Evolutionary conservation across 179 eudicot genomes (phyloP), one percentile per base, ranked within the genome.

Genomic region (Beta lomatogona): DNA sequence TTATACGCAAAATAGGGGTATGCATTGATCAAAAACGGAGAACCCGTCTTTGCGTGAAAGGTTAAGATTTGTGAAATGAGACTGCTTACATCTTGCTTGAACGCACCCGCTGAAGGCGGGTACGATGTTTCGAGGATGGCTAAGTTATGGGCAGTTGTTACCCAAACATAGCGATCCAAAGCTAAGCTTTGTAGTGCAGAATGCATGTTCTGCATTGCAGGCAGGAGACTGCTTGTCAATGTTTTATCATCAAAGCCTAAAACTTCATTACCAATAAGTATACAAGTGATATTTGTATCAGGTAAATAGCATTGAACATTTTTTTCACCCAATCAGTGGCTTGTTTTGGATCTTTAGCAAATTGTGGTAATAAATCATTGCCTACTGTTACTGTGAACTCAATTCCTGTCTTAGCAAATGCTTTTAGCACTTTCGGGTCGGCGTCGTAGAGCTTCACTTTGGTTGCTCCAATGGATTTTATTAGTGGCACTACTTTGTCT

Each of bases 1-100:
- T 89, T 92, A 84, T 93, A 95, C 0, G 98, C 98, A 78, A 95
- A 93, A 81, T 84, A 95, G 0, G 99, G 99, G 72, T 93, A 95
- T 2, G 98, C 94, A 52, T 95, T 95, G 80, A 95, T 89, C 0
- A 90, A 84, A 66, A 95, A 93, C 2, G 93, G 93, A 0, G 99
- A 90, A 2, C 89, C 89, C 0, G 94, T 89, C 45, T 90, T 93
- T 41, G 75, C 68, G 45, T 88, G 90, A 80, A 95, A 95, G 16
- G 82, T 86, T 44, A 92, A 67, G 78, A 95, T 88, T 79, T 85
- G 88, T 15, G 89, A 15, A 0, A 93, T 46, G 12, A 78, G 83
- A 0, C 78, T 82, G 0, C 75, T 73, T 31, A 95, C 88, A 81
- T 92, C 97, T 46, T 64, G 71, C 5, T 91, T 82, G 82, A 95